Conservation (phyloP, 768 basidiomycete genomes). For the Tylopilus subfusipes region DNA sequence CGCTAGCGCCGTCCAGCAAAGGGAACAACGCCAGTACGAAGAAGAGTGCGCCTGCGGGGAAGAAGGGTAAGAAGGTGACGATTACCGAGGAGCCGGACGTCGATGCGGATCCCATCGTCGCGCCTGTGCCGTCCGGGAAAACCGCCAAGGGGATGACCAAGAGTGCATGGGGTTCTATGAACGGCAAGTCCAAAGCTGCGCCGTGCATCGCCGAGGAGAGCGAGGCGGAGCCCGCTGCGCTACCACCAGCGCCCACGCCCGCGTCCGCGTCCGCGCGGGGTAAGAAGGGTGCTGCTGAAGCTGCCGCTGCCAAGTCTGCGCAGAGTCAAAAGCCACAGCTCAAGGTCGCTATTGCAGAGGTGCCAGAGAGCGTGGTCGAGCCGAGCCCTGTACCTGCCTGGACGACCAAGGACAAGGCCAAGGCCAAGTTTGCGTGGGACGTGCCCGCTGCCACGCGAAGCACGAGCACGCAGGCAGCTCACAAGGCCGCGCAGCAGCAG, state of each 20-base stretch:
- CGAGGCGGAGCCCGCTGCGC: slow-evolving; percentile 7
- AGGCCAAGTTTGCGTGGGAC: slow-evolving; percentile 18
- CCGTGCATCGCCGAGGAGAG: slow-evolving; percentile 11
- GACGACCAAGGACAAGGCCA: slow-evolving; percentile 7
- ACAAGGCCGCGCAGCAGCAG: slow-evolving; percentile 13
- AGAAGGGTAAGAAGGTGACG: slow-evolving; percentile 27
- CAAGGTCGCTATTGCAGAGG: slow-evolving; percentile 18
- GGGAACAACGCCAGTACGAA: slow-evolving; percentile 6
- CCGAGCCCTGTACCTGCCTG: background rate
- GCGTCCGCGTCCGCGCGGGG: slow-evolving; percentile 9
- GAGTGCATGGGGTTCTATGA: slow-evolving; percentile 20
- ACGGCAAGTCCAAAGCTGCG: slow-evolving; percentile 19
- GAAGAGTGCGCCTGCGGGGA: slow-evolving; percentile 7
- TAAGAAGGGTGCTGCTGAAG: slow-evolving; percentile 12
- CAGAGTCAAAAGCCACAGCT: slow-evolving; percentile 12
- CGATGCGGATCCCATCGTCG: slow-evolving; percentile 22
- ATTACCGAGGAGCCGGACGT: slow-evolving; percentile 26
- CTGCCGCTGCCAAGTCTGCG: background rate
- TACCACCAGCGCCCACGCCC: slow-evolving; percentile 2
- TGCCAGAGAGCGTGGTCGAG: slow-evolving; percentile 18
- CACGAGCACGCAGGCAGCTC: slow-evolving; percentile 7
- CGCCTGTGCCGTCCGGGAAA: slow-evolving; percentile 13
- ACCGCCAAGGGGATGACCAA: slow-evolving; percentile 7
- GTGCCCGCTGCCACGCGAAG: background rate
- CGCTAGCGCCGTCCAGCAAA: slow-evolving; percentile 6